These are phyloP conservation scores for Fusarium nanum DNA, from an alignment of 2,329 filamentous ascomycete genomes.

Conservation along the genomic window DNA sequence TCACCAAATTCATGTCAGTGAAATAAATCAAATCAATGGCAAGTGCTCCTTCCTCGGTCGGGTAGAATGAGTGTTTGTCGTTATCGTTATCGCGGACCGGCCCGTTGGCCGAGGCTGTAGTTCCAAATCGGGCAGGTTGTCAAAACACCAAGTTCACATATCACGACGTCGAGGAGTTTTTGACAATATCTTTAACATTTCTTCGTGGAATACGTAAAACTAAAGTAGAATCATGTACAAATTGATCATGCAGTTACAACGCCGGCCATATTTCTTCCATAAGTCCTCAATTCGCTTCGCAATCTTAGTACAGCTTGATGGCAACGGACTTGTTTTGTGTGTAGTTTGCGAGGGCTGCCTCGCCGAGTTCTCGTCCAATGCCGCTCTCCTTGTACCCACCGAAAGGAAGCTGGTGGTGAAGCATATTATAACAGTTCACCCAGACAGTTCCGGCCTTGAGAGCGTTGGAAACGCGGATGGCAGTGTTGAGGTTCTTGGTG, in stretches of 20 bases:
- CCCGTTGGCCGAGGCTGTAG: too few relatives aligned
- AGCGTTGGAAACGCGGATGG: constrained; percentile 80
- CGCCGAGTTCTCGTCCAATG: constrained; percentile 80
- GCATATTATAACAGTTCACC: constrained; percentile 74
- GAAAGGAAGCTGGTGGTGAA: constrained; percentile 75
- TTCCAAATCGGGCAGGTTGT: constrained; percentile 1
- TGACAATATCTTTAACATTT: constrained; percentile 35
- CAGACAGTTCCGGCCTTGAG: constrained; percentile 77
- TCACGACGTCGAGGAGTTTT: constrained; percentile 6
- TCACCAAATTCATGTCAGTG: not conserved
- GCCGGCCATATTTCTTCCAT: constrained; percentile 30
- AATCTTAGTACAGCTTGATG: constrained; percentile 55
- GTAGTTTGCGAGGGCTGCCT: constrained; percentile 74
- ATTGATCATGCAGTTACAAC: constrained; percentile 39
- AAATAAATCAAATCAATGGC: not conserved
- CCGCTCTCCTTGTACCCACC: constrained; percentile 84
- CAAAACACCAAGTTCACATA: constrained; percentile 10
- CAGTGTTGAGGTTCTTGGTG: constrained; percentile 84
- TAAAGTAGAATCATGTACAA: constrained; percentile 43
- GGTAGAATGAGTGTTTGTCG: not conserved
- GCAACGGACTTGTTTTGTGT: constrained; percentile 75
- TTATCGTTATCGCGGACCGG: too few relatives aligned
- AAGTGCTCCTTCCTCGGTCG: not conserved
- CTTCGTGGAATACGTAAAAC: constrained; percentile 30
- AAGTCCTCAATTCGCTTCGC: constrained; percentile 15